A percentile compares a stretch with the other conserved stretches of the same genome.
phyloP scores from a whole-genome alignment of 2,329 filamentous ascomycete species.

The Cordyceps pruinosa region DNA sequence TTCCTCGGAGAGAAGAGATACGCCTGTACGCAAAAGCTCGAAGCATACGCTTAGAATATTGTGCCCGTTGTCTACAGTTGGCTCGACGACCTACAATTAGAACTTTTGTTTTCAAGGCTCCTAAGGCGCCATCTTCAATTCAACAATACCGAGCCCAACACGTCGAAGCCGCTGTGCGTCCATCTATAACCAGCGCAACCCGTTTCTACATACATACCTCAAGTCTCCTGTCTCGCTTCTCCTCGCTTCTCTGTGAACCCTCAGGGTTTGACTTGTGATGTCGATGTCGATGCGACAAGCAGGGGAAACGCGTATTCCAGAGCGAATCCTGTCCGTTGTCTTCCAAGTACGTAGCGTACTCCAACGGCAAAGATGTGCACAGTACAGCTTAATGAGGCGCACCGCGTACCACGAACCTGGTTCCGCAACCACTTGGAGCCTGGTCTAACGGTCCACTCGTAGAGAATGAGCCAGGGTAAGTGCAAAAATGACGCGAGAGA shows the following conservation, averaged over 20 bases:
- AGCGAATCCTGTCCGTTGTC: too few relatives aligned
- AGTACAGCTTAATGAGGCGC: neutral
- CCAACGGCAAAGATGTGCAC: constrained; percentile 1
- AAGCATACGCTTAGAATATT: neutral
- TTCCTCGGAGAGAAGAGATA: neutral
- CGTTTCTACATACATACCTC: neutral
- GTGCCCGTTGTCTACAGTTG: neutral
- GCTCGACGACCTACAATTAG: neutral
- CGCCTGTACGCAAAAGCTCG: neutral
- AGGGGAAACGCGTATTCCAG: neutral
- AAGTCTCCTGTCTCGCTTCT: neutral
- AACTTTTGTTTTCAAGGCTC: neutral
- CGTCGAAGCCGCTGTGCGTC: constrained; percentile 1
- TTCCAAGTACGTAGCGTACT: neutral
- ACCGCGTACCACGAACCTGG: constrained; percentile 11
- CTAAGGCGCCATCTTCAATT: too few relatives aligned
- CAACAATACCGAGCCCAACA: too few relatives aligned
- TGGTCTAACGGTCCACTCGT: constrained; percentile 8
- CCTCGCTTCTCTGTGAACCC: neutral
- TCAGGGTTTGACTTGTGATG: constrained; percentile 6
- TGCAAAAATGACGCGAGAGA: constrained; percentile 13
- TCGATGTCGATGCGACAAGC: constrained; percentile 3
- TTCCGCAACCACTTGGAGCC: constrained; percentile 7
- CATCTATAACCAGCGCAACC: constrained; percentile 2
- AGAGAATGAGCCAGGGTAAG: neutral